phyloP scores from a whole-genome alignment of 192 early-diverging fungal species.

The Backusella australiensis region DNA sequence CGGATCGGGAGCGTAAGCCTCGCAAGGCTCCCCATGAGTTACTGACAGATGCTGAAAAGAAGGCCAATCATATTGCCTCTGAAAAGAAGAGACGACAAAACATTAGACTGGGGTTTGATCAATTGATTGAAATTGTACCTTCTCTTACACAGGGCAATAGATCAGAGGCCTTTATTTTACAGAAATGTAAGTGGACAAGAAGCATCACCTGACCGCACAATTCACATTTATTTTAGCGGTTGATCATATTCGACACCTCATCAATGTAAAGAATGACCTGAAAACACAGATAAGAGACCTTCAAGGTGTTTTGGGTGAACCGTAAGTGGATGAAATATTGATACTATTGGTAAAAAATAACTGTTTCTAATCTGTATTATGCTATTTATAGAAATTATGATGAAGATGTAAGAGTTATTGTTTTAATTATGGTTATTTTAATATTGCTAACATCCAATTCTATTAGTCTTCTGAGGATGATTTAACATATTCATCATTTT shows the following conservation, averaged over 20 bases:
- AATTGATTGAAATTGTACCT: constrained; percentile 86
- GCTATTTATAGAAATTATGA: constrained; percentile 19
- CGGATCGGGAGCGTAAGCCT: constrained; percentile 15
- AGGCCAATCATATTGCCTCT: constrained; percentile 92
- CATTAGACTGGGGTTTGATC: constrained; percentile 87
- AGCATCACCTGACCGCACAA: not conserved
- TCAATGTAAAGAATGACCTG: constrained; percentile 59
- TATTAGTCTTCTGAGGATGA: constrained; percentile 38
- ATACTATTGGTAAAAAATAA: not conserved
- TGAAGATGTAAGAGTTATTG: constrained; percentile 25
- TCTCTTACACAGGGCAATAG: constrained; percentile 78
- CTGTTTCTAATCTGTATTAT: constrained; percentile 2
- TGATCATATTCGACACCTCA: constrained; percentile 71
- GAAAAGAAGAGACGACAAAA: constrained; percentile 93
- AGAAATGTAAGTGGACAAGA: constrained; percentile 55
- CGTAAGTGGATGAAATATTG: constrained; percentile 30
- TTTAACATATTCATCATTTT: constrained; percentile 20
- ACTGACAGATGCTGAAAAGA: constrained; percentile 88
- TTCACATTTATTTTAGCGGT: constrained; percentile 46
- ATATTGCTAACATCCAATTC: not conserved
- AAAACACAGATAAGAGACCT: constrained; percentile 50
- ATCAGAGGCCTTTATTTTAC: constrained; percentile 82
- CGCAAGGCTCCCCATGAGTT: constrained; percentile 60
- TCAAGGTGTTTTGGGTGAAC: constrained; percentile 48
- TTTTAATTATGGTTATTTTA: not conserved